These are phyloP conservation scores for Vaccinium darrowii DNA, from an alignment of 148 eudicot species.

Conservation along the genomic window DNA sequence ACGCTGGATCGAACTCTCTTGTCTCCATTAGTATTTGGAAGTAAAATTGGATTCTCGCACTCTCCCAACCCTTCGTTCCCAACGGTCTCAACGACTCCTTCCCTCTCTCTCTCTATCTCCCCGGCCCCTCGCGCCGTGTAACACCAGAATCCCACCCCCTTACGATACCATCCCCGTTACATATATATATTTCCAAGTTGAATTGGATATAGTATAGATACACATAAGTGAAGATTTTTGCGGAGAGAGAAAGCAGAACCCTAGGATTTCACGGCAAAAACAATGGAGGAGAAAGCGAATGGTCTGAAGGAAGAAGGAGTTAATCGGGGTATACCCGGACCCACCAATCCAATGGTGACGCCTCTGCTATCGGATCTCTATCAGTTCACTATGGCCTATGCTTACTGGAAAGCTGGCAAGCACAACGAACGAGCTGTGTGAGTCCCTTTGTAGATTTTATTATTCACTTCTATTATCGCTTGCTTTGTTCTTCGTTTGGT, in stretches of 20 bases:
- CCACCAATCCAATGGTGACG: slow-evolving; percentile 95
- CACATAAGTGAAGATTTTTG: not conserved
- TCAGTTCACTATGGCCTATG: slow-evolving; percentile 96
- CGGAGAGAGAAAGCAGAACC: slow-evolving; percentile 24
- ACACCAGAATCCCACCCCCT: no score
- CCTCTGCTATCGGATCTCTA: slow-evolving; percentile 89
- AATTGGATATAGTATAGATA: not conserved
- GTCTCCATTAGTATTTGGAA: no score
- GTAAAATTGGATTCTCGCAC: not conserved
- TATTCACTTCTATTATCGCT: not conserved
- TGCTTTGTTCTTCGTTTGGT: not conserved
- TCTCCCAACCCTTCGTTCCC: slow-evolving; percentile 6
- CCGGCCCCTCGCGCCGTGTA: not conserved
- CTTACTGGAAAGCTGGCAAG: slow-evolving; percentile 96
- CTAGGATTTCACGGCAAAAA: slow-evolving; percentile 29
- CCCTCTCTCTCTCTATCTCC: slow-evolving; percentile 9
- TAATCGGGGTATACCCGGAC: slow-evolving; percentile 33
- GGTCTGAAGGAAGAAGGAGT: slow-evolving; percentile 25
- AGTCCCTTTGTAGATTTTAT: slow-evolving; percentile 14
- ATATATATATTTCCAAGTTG: not conserved
- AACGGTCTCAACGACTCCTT: not conserved
- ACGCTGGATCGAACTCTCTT: not conserved
- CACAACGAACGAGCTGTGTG: slow-evolving; percentile 88
- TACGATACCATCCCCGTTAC: not conserved
- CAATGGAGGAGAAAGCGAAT: slow-evolving; percentile 46